These are phyloP conservation scores for Vaccinium macrocarpon DNA, from an alignment of 148 eudicot genomes.

Conservation along the genomic window DNA sequence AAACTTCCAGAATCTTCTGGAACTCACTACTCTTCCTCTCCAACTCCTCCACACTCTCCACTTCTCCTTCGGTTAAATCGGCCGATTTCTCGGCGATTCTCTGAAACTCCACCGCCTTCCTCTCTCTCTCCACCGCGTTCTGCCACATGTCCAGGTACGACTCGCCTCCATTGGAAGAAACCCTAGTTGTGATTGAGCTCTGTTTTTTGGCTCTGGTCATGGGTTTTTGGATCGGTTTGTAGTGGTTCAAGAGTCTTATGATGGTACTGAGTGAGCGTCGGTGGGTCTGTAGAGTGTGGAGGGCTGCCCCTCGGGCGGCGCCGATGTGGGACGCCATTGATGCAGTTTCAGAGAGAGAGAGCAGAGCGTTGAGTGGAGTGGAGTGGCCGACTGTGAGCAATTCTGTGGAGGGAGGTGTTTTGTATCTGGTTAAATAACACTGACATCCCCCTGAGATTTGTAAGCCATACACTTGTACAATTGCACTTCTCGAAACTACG, in stretches of 20 bases:
- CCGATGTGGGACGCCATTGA: constrained; percentile 34
- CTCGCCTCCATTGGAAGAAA: constrained; percentile 37
- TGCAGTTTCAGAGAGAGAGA: background rate
- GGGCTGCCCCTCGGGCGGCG: constrained; percentile 29
- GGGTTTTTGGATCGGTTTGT: background rate
- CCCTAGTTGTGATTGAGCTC: constrained; percentile 27
- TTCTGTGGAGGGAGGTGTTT: too few relatives aligned
- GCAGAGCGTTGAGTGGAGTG: constrained; percentile 12
- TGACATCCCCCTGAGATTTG: background rate
- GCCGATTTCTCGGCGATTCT: constrained; percentile 32
- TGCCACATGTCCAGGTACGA: constrained; percentile 80
- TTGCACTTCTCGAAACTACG: background rate
- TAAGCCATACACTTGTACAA: background rate
- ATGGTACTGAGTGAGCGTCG: constrained; percentile 5
- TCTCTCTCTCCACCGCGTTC: constrained; percentile 57
- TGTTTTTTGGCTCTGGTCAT: background rate
- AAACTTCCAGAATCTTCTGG: constrained; percentile 64
- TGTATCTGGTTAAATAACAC: background rate
- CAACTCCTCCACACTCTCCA: constrained; percentile 38
- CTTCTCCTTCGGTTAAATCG: constrained; percentile 11
- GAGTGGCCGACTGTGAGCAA: background rate
- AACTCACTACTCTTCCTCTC: constrained; percentile 65
- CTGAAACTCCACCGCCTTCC: constrained; percentile 42
- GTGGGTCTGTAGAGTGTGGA: background rate
- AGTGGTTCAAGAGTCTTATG: background rate